These are phyloP conservation scores for Zelonia costaricensis DNA, from an alignment of 208 protist species.

Conservation along the genomic window DNA sequence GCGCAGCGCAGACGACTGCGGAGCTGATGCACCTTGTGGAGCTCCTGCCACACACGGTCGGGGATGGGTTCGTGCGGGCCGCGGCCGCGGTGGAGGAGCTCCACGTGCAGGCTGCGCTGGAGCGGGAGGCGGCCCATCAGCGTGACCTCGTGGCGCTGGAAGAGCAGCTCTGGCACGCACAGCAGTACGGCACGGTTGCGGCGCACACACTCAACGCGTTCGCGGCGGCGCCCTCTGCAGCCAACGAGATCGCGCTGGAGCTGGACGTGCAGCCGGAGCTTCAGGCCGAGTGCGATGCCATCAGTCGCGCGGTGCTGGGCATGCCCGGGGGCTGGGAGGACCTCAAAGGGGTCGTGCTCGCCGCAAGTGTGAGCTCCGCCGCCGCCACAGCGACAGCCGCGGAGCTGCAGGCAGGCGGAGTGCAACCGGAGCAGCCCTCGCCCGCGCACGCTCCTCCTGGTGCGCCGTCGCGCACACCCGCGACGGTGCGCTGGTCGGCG, in stretches of 20 bases:
- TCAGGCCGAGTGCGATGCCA: slow-evolving; percentile 56
- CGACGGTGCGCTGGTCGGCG: not conserved
- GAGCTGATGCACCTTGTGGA: slow-evolving; percentile 13
- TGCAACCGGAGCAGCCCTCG: not conserved
- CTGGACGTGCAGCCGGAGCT: slow-evolving; percentile 16
- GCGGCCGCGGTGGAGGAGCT: slow-evolving; percentile 6
- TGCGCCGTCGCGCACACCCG: not conserved
- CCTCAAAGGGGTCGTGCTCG: slow-evolving; percentile 11
- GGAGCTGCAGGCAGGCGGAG: not conserved
- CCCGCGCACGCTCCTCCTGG: not conserved
- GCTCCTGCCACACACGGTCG: slow-evolving; percentile 5
- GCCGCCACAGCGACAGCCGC: not conserved
- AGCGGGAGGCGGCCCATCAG: too few relatives aligned
- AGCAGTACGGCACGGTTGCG: not conserved
- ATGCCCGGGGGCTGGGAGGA: slow-evolving; percentile 50
- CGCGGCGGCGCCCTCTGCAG: not conserved
- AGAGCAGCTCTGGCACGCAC: not conserved
- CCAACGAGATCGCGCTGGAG: not conserved
- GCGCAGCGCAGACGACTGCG: slow-evolving; percentile 6
- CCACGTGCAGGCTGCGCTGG: too few relatives aligned
- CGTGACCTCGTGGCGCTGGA: too few relatives aligned
- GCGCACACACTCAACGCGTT: not conserved
- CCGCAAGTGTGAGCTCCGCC: not conserved
- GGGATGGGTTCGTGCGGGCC: not conserved
- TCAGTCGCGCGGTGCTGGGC: slow-evolving; percentile 45